Base-by-base conservation (phyloP, 306 rosid species). In the Abrus precatorius region DNA sequence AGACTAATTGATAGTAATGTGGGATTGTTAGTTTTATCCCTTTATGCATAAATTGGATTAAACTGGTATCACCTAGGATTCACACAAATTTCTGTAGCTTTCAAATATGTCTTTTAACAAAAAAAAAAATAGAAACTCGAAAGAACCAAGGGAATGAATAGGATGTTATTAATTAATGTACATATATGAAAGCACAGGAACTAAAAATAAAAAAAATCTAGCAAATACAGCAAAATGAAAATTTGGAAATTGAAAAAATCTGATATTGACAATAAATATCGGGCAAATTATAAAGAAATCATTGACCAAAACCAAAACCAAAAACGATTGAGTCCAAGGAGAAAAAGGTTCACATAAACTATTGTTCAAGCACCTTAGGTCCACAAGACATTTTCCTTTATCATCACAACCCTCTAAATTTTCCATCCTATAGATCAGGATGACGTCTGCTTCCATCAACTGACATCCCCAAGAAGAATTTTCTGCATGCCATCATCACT, bases 51-150 rank as follows among this genome's bases (percentile, higher is more conserved):
- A 30, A 78, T n/a, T 73, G 61, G 81, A 79, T 11, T 30, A 63
- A 38, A 85, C 66, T 45, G 54, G 43, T 32, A 80, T 55, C 80
- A 50, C 10, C 50, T 56, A 70, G 43, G 55, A 76, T 8, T 45
- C 14, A 43, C 52, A 65, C 14, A 73, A 75, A 66, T 40, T 48
- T 38, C 9, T 66, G 43, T 65, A 57, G 67, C 50, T 41, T 47
- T 28, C 32, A 45, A 73, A 63, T 36, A 64, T 36, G 77, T 67
- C 32, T 11, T 50, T 72, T 40, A 52, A 38, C 4, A 0, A 80
- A 5, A 72, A 27, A 61, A 41, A 20, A 49, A 6, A 7, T 0
- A 36, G 47, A 56, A 83, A 13, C 11, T 32, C 28, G 20, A 40
- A 32, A 63, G 12, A 80, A 62, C 40, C 73, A 45, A 66, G 57